Conservation (phyloP, 1,284 basidiomycete species). For the Ceratobasidium sp. region DNA sequence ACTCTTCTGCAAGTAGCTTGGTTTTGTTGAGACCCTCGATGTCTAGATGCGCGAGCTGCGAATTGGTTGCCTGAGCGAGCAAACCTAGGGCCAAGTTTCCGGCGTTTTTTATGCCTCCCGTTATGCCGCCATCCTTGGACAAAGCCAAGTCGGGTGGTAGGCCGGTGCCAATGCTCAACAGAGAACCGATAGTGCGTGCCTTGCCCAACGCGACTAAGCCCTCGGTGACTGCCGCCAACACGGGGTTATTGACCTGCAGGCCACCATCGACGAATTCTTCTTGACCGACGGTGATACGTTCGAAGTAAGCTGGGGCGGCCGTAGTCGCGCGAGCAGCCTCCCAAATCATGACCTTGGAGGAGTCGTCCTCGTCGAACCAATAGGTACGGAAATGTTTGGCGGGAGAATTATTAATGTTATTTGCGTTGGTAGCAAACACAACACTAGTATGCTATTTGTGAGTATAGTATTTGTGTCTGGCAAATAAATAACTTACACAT, state of each 20-base stretch:
- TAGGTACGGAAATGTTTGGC: conserved; percentile 36
- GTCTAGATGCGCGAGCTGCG: background rate
- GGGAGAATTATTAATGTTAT: conserved; percentile 36
- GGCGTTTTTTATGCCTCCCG: background rate
- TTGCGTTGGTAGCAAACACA: background rate
- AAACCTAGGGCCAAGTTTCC: background rate
- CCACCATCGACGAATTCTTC: conserved; percentile 22
- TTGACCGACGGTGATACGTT: background rate
- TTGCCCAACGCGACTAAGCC: conserved; percentile 44
- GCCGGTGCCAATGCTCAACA: conserved; percentile 51
- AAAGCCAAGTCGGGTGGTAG: background rate
- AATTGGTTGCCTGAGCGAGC: background rate
- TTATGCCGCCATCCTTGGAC: background rate
- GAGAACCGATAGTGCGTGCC: conserved; percentile 46
- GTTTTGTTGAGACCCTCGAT: background rate
- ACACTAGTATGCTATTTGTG: background rate
- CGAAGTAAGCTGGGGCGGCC: conserved; percentile 13
- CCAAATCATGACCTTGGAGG: conserved; percentile 2
- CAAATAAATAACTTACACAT: background rate
- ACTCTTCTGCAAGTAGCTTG: background rate
- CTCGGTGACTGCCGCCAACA: conserved; percentile 47
- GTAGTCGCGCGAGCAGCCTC: conserved; percentile 28
- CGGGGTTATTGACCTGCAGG: conserved; percentile 24
- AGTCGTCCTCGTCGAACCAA: background rate
- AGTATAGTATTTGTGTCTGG: background rate